Conservation (phyloP, 2,329 filamentous ascomycete genomes). For the Fusarium veterinarium region DNA sequence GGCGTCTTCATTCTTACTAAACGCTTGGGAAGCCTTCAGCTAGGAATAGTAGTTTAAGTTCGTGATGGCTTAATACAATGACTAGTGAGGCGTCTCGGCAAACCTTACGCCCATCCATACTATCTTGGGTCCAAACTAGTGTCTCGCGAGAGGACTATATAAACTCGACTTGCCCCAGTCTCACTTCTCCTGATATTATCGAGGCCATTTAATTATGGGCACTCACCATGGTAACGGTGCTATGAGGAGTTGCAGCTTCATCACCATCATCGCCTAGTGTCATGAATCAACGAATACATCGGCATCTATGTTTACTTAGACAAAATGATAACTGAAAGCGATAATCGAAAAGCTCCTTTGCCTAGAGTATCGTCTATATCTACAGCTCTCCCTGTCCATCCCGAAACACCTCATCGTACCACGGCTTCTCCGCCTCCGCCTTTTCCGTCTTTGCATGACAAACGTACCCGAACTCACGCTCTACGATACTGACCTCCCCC, state of each 20-base stretch:
- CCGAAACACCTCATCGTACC: slow-evolving; percentile 31
- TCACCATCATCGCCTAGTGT: too few species aligned
- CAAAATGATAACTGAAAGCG: accelerated
- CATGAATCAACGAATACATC: not conserved
- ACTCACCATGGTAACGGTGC: not conserved
- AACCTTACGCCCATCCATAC: not conserved
- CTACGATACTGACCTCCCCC: accelerated
- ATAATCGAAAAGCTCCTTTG: too few species aligned
- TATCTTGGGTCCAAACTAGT: not conserved
- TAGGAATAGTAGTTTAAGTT: not conserved
- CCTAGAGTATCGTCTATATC: not conserved
- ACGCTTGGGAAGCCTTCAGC: not conserved
- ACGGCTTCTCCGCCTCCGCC: not conserved
- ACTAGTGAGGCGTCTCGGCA: accelerated
- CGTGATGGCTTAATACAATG: accelerated
- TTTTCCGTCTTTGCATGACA: not conserved
- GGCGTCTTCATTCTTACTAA: not conserved
- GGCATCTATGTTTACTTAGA: not conserved
- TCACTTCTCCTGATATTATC: accelerated
- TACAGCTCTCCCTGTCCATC: slow-evolving; percentile 14
- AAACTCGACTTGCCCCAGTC: accelerated
- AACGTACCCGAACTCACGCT: not conserved
- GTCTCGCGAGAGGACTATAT: not conserved
- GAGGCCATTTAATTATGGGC: accelerated
- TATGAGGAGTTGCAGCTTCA: too few species aligned